Percentiles rank a stretch among this genome's conserved stretches.
phyloP scores from a whole-genome alignment of 169 alveolate genomes.

The Plasmodium reichenowi region DNA sequence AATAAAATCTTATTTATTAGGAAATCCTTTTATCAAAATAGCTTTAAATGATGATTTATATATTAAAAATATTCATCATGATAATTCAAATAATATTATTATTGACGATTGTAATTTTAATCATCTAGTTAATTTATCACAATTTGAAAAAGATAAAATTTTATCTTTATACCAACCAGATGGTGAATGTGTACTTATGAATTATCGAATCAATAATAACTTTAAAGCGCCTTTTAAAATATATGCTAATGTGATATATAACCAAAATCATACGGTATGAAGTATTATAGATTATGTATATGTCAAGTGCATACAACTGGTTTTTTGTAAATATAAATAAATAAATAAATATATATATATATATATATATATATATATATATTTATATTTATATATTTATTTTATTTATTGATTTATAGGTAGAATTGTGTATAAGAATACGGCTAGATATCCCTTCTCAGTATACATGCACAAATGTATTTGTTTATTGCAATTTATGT shows the following conservation, averaged over 20 bases:
- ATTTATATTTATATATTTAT: neutral
- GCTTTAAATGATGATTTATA: slow-evolving; percentile 90
- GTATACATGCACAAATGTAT: slow-evolving; percentile 66
- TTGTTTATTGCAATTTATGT: slow-evolving; percentile 41
- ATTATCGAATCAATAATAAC: slow-evolving; percentile 91
- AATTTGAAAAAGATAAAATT: slow-evolving; percentile 87
- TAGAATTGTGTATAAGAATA: slow-evolving; percentile 37
- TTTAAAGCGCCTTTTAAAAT: slow-evolving; percentile 86
- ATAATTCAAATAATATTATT: slow-evolving; percentile 50
- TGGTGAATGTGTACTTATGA: slow-evolving; percentile 97
- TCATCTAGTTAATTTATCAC: slow-evolving; percentile 91
- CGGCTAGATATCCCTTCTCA: slow-evolving; percentile 36
- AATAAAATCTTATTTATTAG: slow-evolving; percentile 92
- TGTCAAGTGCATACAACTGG: neutral
- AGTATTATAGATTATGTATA: neutral
- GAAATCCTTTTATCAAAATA: slow-evolving; percentile 91
- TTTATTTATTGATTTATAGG: neutral
- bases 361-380: neutral
- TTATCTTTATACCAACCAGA: slow-evolving; percentile 95
- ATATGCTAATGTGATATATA: slow-evolving; percentile 62
- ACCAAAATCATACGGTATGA: slow-evolving; percentile 66
- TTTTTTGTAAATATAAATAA: slow-evolving; percentile 21
- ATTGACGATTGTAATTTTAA: slow-evolving; percentile 93
- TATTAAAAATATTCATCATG: slow-evolving; percentile 53
- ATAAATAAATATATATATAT: slow-evolving; percentile 8